A percentile compares a stretch with the other conserved stretches of the same genome.
These are phyloP conservation scores for Neurospora sp. DNA, from an alignment of 495 filamentous ascomycete species.

Conservation along the genomic window DNA sequence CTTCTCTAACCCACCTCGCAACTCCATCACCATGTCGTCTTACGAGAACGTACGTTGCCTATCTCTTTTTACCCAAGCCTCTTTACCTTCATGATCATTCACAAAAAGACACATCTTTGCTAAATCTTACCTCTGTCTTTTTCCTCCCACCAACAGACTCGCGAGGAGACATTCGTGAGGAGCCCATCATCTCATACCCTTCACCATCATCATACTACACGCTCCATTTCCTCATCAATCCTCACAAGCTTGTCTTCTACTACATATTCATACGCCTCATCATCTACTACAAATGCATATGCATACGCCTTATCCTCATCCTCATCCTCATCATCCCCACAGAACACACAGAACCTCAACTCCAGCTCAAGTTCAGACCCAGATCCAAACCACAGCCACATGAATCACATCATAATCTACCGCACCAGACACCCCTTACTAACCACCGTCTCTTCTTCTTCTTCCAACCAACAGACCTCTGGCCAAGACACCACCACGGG, in stretches of 20 bases:
- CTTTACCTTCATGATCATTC: neutral
- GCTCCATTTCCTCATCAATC: neutral
- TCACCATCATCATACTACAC: neutral
- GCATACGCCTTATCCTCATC: neutral
- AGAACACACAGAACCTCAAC: neutral
- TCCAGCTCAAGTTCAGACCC: neutral
- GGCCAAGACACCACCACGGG: neutral
- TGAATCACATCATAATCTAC: neutral
- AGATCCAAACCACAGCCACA: neutral
- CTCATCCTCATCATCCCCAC: neutral
- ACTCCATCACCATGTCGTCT: neutral
- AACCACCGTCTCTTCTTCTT: neutral
- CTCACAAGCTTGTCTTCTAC: neutral
- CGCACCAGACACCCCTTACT: neutral
- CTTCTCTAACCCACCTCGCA: neutral
- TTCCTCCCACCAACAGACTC: neutral
- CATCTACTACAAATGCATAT: neutral
- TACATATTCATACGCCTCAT: neutral
- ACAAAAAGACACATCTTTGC: neutral
- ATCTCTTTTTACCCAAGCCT: neutral
- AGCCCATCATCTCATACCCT: neutral
- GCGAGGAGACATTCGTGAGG: neutral
- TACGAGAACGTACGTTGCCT: neutral
- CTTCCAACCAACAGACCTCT: neutral
- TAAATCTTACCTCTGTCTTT: neutral